Evolutionary conservation across 2,329 filamentous ascomycete species (phyloP), one percentile per base, ranked within the genome.

Genomic region (Xylariaceae sp.): DNA sequence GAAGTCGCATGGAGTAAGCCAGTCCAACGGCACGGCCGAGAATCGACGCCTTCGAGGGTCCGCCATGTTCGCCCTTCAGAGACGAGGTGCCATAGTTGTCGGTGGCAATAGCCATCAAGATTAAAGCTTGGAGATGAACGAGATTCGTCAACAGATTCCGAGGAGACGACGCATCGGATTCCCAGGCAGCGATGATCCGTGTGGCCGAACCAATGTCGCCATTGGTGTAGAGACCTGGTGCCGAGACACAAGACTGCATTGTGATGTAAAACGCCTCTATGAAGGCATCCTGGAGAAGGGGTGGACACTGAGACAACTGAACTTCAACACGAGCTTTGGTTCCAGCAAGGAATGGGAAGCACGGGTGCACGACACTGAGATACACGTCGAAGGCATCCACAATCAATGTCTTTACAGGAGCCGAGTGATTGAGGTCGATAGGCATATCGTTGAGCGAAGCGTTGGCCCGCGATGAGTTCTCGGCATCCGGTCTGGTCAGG

Each of bases 1-100:
- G 85, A 59, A 90, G 76, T 66, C 83, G 84, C 75, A 89, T 80
- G 11, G 80, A 80, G 62, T 88, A 86, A 1, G 87, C 86, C 11
- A 88, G 74, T 1, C 84, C 84, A 11, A 89, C 82, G 4, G 87
- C 88, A 49, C 83, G 80, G 5, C 82, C 83, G n/a, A 90, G 73
- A 68, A 88, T 80, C 10, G 80, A 77, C 10, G 78, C 75, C 62
- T 82, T 80, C 17, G 79, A 76, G 9, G 78, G 77, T 1, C 80
- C 79, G 50, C 77, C 74, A 44, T 73, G 71, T 57, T 73, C 69
- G n/a, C 75, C 74, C 52, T 71, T 71, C 51, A 75, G 62, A 11
- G 77, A 78, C 0, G 74, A 56, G 62, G 73, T 66, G 56, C 83
- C 76, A 66, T 80, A 74, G 67, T 84, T 80, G 66, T 88, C 86